phyloP scores from a whole-genome alignment of 257 asterid genomes.

The Haberlea rhodopensis region DNA sequence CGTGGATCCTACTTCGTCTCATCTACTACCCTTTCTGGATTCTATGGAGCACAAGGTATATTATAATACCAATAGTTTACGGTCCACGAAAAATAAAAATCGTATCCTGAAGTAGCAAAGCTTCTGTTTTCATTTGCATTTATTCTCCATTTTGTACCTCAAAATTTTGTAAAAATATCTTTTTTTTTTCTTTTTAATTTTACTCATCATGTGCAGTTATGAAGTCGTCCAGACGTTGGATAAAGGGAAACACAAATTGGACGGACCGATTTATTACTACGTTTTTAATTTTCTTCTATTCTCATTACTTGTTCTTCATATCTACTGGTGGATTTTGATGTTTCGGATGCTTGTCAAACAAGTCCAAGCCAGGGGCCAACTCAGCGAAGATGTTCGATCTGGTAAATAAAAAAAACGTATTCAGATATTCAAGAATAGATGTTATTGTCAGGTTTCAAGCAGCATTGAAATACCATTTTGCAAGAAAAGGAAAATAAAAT shows the following conservation, averaged over 20 bases:
- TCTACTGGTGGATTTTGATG: slow-evolving; percentile 87
- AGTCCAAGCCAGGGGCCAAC: slow-evolving; percentile 73
- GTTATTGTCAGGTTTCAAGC: too few relatives aligned
- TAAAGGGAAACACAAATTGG: slow-evolving; percentile 52
- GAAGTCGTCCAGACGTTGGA: slow-evolving; percentile 55
- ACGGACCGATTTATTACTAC: slow-evolving; percentile 77
- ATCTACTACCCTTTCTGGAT: slow-evolving; percentile 83
- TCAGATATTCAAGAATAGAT: background rate
- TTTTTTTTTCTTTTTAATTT: slow-evolving; percentile 10
- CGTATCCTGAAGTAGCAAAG: background rate
- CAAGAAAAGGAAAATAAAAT: too few relatives aligned
- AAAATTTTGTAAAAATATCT: background rate
- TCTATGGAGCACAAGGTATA: slow-evolving; percentile 89
- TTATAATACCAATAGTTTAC: background rate
- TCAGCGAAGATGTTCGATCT: slow-evolving; percentile 91
- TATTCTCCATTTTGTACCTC: background rate
- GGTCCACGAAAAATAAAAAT: too few relatives aligned
- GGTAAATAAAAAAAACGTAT: slow-evolving; percentile 46
- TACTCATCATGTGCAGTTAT: slow-evolving; percentile 45
- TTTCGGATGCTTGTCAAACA: slow-evolving; percentile 82
- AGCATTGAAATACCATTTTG: too few relatives aligned
- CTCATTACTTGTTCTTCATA: slow-evolving; percentile 77
- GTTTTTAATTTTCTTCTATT: slow-evolving; percentile 77
- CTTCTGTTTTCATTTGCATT: background rate
- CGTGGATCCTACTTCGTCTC: slow-evolving; percentile 79